Percentiles rank a stretch among this genome's conserved stretches.
Conservation (phyloP, 2,329 filamentous ascomycete genomes). For the Xylaria sp. region DNA sequence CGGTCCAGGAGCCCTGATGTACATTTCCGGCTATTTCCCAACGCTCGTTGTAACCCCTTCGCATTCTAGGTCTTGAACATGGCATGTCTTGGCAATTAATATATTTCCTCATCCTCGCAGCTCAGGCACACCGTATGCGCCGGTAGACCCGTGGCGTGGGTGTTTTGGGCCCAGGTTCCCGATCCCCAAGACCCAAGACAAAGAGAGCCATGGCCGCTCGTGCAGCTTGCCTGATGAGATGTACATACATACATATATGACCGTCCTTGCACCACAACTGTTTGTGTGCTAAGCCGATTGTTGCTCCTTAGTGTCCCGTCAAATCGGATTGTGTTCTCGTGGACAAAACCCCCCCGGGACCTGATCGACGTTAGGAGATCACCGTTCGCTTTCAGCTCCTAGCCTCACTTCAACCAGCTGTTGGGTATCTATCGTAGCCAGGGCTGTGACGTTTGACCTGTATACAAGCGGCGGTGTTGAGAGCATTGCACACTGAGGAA, state of each 20-base stretch:
- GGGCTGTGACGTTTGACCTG: slow-evolving; percentile 29
- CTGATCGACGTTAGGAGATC: slow-evolving; percentile 44
- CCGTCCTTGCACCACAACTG: slow-evolving; percentile 36
- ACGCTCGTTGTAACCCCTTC: slow-evolving; percentile 31
- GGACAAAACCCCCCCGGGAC: slow-evolving; percentile 12
- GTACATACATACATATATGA: slow-evolving; percentile 44
- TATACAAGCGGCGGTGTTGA: slow-evolving; percentile 36
- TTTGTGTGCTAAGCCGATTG: slow-evolving; percentile 32
- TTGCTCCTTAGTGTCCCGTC: slow-evolving; percentile 27
- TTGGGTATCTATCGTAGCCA: slow-evolving; percentile 22
- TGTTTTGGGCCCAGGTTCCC: slow-evolving; percentile 30
- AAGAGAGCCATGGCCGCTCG: slow-evolving; percentile 31
- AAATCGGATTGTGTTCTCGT: slow-evolving; percentile 15
- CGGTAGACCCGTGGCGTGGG: slow-evolving; percentile 36
- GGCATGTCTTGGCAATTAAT: slow-evolving; percentile 47
- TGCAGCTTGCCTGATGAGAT: slow-evolving; percentile 40
- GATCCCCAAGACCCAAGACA: slow-evolving; percentile 37
- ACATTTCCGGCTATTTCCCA: slow-evolving; percentile 47
- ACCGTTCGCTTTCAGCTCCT: slow-evolving; percentile 43
- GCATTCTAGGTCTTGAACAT: slow-evolving; percentile 43
- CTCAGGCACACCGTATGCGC: slow-evolving; percentile 41
- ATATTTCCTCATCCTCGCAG: slow-evolving; percentile 41
- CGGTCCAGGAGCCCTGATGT: slow-evolving; percentile 44
- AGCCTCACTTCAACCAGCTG: slow-evolving; percentile 41
- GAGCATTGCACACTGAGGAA: not conserved